Percentiles rank a stretch among this genome's conserved stretches.
These are phyloP conservation scores for Lithospermum erythrorhizon DNA, from an alignment of 257 asterid species.

Conservation along the genomic window DNA sequence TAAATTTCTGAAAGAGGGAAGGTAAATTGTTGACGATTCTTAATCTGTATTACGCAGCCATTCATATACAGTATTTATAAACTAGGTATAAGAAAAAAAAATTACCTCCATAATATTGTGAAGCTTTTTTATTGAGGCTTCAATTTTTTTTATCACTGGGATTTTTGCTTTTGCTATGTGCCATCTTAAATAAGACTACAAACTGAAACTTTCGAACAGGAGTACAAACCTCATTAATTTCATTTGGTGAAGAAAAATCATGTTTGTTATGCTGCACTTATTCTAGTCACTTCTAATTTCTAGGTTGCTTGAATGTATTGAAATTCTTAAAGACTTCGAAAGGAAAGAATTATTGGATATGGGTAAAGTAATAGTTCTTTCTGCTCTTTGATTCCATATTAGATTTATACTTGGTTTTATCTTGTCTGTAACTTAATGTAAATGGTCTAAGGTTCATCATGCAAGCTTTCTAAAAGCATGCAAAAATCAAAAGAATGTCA, in stretches of 20 bases:
- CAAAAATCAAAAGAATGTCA: constrained; percentile 70
- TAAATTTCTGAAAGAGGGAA: constrained; percentile 69
- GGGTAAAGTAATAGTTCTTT: constrained; percentile 51
- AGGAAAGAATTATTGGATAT: constrained; percentile 58
- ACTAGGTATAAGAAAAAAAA: too few relatives aligned
- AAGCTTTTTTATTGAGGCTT: too few relatives aligned
- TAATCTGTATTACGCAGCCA: background rate
- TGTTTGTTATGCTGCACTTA: too few relatives aligned
- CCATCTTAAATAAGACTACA: too few relatives aligned
- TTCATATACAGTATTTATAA: too few relatives aligned
- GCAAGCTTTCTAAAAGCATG: constrained; percentile 66
- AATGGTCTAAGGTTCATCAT: constrained; percentile 67
- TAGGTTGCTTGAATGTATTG: constrained; percentile 77
- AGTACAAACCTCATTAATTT: too few relatives aligned
- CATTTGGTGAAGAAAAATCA: too few relatives aligned
- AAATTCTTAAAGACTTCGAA: constrained; percentile 80
- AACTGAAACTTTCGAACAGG: too few relatives aligned
- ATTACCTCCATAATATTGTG: too few relatives aligned
- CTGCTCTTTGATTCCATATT: constrained; percentile 7
- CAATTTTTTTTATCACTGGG: too few relatives aligned
- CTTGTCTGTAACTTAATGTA: constrained; percentile 2
- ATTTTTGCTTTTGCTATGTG: too few relatives aligned
- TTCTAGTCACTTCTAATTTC: constrained; percentile 4
- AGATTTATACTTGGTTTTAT: constrained; percentile 10
- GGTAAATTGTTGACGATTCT: constrained; percentile 27